A percentile compares a stretch with the other conserved stretches of the same genome.
Conservation (phyloP, 352 stramenopile species). For the Aphanomyces invadans region DNA sequence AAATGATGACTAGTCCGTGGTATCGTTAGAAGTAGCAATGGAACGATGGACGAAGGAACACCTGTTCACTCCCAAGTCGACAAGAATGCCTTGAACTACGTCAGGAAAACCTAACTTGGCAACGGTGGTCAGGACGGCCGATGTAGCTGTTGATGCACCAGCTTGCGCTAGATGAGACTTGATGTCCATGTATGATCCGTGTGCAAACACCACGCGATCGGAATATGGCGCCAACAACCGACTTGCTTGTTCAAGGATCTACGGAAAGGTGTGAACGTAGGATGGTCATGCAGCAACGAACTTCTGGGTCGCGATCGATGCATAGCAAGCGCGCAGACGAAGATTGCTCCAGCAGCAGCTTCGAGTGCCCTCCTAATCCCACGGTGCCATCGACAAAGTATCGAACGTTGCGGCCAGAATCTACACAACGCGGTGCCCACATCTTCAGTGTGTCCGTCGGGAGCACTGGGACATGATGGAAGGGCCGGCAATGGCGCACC, state of each 20-base stretch:
- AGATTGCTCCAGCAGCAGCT: slow-evolving; percentile 44
- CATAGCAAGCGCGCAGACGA: slow-evolving; percentile 52
- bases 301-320: slow-evolving; percentile 69
- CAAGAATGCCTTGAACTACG: slow-evolving; percentile 56
- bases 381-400: slow-evolving; percentile 53
- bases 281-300: slow-evolving; percentile 2
- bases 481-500: background rate
- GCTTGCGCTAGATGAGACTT: slow-evolving; percentile 31
- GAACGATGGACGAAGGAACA: slow-evolving; percentile 26
- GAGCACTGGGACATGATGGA: slow-evolving; percentile 16
- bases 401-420: background rate
- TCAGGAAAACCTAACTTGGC: slow-evolving; percentile 39
- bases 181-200: slow-evolving; percentile 57
- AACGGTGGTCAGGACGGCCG: too few relatives aligned
- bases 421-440: background rate
- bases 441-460: slow-evolving; percentile 8
- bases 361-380: slow-evolving; percentile 62
- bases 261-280: background rate
- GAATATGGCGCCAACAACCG: slow-evolving; percentile 41
- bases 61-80: slow-evolving; percentile 77
- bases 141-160: too few relatives aligned
- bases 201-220: slow-evolving; percentile 43
- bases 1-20: slow-evolving; percentile 36
- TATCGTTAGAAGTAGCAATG: background rate
- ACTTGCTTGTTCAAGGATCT: slow-evolving; percentile 47